Conservation (phyloP, 805 yeast species). For the Komagataella pastoris region DNA sequence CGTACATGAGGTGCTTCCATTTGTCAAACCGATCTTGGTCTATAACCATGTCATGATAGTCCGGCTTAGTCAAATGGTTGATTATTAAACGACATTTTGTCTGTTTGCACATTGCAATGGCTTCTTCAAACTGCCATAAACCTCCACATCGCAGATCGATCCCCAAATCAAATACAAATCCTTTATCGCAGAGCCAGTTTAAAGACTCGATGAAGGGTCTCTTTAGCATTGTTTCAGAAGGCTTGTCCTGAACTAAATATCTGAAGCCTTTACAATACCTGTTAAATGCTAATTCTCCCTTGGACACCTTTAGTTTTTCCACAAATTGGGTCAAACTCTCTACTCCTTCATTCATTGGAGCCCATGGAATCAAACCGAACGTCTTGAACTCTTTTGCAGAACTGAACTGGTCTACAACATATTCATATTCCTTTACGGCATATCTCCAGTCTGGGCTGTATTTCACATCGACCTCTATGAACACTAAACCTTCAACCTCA, state of each 20-base stretch:
- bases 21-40: slow-evolving; percentile 5
- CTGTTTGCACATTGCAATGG: slow-evolving; percentile 13
- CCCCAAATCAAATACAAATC: slow-evolving; percentile 27
- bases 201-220: slow-evolving; percentile 17
- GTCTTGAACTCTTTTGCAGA: slow-evolving; percentile 5
- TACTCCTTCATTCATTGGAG: slow-evolving; percentile 23
- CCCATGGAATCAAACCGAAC: slow-evolving; percentile 27
- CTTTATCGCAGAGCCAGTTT: slow-evolving; percentile 17
- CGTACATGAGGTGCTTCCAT: slow-evolving; percentile 13
- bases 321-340: slow-evolving; percentile 9
- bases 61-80: slow-evolving; percentile 31
- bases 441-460: slow-evolving; percentile 11
- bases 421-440: slow-evolving; percentile 16
- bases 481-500: slow-evolving; percentile 17
- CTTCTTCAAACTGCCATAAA: slow-evolving; percentile 25
- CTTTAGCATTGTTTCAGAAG: slow-evolving; percentile 18
- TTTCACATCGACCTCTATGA: slow-evolving; percentile 21
- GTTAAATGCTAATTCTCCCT: slow-evolving; percentile 3
- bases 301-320: slow-evolving; percentile 5
- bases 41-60: slow-evolving; percentile 7
- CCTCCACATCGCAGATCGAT: slow-evolving; percentile 25
- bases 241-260: slow-evolving; percentile 29
- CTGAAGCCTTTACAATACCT: slow-evolving; percentile 24
- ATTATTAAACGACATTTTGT: slow-evolving; percentile 19
- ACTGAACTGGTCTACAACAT: slow-evolving; percentile 10